Conservation (phyloP, 2,329 filamentous ascomycete genomes). For the Periglandula ipomoeae region DNA sequence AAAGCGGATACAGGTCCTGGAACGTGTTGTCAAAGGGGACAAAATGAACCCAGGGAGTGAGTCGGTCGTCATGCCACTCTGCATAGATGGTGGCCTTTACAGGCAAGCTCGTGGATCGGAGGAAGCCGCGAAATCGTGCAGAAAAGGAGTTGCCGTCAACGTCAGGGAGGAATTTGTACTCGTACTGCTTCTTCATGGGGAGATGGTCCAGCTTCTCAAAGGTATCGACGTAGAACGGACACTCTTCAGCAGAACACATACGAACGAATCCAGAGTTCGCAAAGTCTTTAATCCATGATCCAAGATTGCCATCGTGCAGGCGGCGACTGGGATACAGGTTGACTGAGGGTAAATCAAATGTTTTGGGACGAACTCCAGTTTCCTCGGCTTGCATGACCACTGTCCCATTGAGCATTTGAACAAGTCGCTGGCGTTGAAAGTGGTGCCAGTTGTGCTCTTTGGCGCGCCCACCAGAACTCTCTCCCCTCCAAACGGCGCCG, state of each 20-base stretch:
- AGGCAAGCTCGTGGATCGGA: slow-evolving; percentile 54
- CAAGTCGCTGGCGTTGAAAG: slow-evolving; percentile 63
- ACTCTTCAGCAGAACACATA: slow-evolving; percentile 28
- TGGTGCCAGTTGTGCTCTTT: slow-evolving; percentile 51
- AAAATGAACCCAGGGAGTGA: slow-evolving; percentile 64
- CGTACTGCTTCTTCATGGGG: slow-evolving; percentile 39
- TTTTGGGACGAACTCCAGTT: slow-evolving; percentile 27
- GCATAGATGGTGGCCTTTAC: slow-evolving; percentile 65
- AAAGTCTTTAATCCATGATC: slow-evolving; percentile 30
- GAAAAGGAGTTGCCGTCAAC: slow-evolving; percentile 61
- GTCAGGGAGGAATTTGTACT: slow-evolving; percentile 59
- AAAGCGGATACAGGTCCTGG: slow-evolving; percentile 53
- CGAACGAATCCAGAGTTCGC: slow-evolving; percentile 36
- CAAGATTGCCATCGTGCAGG: slow-evolving; percentile 24
- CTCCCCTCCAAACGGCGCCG: slow-evolving; percentile 54
- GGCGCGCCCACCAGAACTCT: slow-evolving; percentile 50
- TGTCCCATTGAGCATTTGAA: slow-evolving; percentile 60
- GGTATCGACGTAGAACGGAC: slow-evolving; percentile 29
- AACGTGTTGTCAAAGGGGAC: slow-evolving; percentile 62
- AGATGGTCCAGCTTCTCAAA: slow-evolving; percentile 23
- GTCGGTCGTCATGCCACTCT: slow-evolving; percentile 66
- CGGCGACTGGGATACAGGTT: slow-evolving; percentile 33
- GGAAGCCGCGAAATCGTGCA: slow-evolving; percentile 53
- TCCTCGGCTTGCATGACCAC: slow-evolving; percentile 40
- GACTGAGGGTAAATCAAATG: slow-evolving; percentile 38